These are phyloP conservation scores for Fusarium xyrophilum DNA, from an alignment of 2,329 filamentous ascomycete genomes.

Conservation along the genomic window DNA sequence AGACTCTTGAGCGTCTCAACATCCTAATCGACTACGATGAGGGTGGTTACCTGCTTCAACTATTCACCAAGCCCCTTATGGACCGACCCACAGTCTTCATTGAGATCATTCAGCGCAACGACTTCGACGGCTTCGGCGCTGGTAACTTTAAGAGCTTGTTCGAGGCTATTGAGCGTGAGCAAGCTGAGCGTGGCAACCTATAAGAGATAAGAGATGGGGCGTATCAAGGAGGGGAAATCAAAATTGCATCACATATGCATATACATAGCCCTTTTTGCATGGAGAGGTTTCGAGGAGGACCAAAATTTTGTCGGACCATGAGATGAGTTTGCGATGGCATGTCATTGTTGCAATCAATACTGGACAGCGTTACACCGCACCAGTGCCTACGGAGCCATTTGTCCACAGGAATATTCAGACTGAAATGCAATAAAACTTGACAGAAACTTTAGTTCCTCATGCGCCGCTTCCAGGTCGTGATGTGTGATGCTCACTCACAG, in stretches of 20 bases:
- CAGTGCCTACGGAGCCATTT: not conserved
- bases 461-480: conserved; percentile 16
- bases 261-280: not conserved
- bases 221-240: not conserved
- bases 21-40: conserved; percentile 97
- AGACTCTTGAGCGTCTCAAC: conserved; percentile 76
- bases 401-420: not conserved
- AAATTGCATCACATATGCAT: not conserved
- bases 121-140: conserved; percentile 90
- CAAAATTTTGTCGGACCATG: conserved; percentile 11
- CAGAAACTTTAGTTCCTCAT: conserved; percentile 8
- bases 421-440: conserved; percentile 9
- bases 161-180: conserved; percentile 93
- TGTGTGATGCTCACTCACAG: conserved; percentile 11
- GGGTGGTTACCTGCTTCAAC: conserved; percentile 79
- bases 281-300: not conserved
- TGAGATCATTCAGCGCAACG: conserved; percentile 92
- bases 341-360: conserved; percentile 12
- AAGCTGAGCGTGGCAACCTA: conserved; percentile 84
- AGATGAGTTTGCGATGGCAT: conserved; percentile 17
- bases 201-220: conserved; percentile 46
- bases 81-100: conserved; percentile 95
- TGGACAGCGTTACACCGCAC: conserved; percentile 18
- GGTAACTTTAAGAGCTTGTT: conserved; percentile 97
- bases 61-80: conserved; percentile 88